Evolutionary conservation across 2,329 filamentous ascomycete genomes (phyloP).

Genomic region (Pseudohalonectria lignicola): DNA sequence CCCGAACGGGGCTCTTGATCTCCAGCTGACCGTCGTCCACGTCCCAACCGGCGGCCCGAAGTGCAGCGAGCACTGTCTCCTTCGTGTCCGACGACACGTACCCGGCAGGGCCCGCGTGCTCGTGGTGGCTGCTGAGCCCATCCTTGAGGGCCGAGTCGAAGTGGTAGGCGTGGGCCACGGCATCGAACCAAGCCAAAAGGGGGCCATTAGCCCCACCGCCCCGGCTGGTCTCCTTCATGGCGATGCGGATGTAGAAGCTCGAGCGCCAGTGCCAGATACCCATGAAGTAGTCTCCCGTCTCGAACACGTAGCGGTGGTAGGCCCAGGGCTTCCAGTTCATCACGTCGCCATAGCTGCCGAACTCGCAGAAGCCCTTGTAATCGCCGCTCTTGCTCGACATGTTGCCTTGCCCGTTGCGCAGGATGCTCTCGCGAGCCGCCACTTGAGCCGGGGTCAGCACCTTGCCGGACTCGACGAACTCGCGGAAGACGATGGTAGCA

Average conservation of each 20-base stretch:
- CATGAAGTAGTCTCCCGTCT: slow-evolving; percentile 47
- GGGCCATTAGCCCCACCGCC: slow-evolving; percentile 16
- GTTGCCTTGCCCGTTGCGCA: slow-evolving; percentile 41
- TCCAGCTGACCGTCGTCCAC: slow-evolving; percentile 53
- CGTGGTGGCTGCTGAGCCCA: slow-evolving; percentile 22
- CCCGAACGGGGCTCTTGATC: slow-evolving; percentile 41
- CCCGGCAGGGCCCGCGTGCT: slow-evolving; percentile 23
- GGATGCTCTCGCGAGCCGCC: slow-evolving; percentile 50
- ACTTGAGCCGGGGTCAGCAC: slow-evolving; percentile 57
- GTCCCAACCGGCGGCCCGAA: slow-evolving; percentile 51
- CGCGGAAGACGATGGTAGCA: slow-evolving; percentile 64
- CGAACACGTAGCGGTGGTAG: slow-evolving; percentile 21
- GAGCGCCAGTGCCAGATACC: slow-evolving; percentile 35
- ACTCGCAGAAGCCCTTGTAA: slow-evolving; percentile 20
- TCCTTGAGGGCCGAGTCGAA: slow-evolving; percentile 23
- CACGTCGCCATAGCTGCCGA: slow-evolving; percentile 28
- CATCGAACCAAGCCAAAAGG: slow-evolving; percentile 25
- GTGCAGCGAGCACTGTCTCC: slow-evolving; percentile 20
- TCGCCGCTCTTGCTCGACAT: slow-evolving; percentile 25
- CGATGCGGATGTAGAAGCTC: slow-evolving; percentile 37
- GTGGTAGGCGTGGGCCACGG: slow-evolving; percentile 27
- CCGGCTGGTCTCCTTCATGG: slow-evolving; percentile 43
- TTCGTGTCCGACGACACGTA: slow-evolving; percentile 32
- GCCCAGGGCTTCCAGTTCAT: slow-evolving; percentile 17
- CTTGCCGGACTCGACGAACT: slow-evolving; percentile 35